phyloP scores from a whole-genome alignment of 2,329 filamentous ascomycete species.

The Diaporthe amygdali region DNA sequence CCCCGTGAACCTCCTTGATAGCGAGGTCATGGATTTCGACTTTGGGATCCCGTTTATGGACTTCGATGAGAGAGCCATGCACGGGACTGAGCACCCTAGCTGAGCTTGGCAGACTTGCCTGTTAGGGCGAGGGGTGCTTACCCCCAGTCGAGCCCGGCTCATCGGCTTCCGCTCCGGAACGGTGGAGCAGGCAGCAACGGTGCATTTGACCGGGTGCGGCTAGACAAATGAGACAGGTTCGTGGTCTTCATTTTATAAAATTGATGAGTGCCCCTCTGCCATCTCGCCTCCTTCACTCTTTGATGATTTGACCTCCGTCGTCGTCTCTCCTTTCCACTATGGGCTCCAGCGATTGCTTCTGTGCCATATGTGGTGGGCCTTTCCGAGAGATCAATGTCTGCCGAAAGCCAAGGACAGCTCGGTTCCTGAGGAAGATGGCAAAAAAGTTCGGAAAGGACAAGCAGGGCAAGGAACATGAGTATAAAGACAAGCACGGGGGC shows the following conservation, averaged over 20 bases:
- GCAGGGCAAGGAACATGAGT: background rate
- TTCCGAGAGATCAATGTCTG: background rate
- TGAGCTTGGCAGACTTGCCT: background rate
- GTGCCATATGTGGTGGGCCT: slow-evolving; percentile 17
- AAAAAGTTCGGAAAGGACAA: background rate
- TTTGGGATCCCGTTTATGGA: slow-evolving; percentile 30
- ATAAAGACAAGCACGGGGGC: background rate
- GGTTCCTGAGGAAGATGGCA: background rate
- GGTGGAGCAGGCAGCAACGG: background rate
- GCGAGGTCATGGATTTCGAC: slow-evolving; percentile 31
- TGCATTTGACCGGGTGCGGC: background rate
- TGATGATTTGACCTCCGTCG: no score
- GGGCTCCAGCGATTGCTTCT: background rate
- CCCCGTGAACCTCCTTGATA: slow-evolving; percentile 31
- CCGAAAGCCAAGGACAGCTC: background rate
- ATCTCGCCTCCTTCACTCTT: background rate
- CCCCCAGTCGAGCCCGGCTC: background rate
- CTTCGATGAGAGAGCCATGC: slow-evolving; percentile 19
- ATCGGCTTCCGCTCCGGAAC: background rate
- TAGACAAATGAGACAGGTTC: background rate
- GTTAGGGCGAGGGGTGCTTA: background rate
- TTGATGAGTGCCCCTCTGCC: no score
- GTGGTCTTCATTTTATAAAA: background rate
- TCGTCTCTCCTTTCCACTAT: background rate
- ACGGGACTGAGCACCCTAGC: background rate